Percentiles rank a stretch among this genome's conserved stretches.
Conservation (phyloP, 345 rosid species). For the Gossypium raimondii region DNA sequence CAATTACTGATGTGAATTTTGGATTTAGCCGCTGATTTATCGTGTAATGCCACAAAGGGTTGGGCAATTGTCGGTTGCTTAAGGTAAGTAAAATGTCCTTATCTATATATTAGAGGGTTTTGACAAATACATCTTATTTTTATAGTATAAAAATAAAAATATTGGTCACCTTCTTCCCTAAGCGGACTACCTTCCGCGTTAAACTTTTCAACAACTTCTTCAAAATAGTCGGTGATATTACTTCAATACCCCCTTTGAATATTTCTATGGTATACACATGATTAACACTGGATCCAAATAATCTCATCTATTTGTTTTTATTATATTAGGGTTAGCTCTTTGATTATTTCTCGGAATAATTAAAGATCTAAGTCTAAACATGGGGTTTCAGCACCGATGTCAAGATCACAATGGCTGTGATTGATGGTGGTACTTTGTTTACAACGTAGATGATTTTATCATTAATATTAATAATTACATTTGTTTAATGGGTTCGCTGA, state of each 20-base stretch:
- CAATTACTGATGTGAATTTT: background rate
- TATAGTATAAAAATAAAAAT: background rate
- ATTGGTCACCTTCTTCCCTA: slow-evolving; percentile 18
- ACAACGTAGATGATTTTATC: background rate
- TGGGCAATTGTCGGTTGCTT: slow-evolving; percentile 17
- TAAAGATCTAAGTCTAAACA: background rate
- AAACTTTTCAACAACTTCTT: slow-evolving; percentile 17
- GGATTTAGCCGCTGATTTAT: background rate
- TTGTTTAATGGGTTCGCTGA: slow-evolving; percentile 12
- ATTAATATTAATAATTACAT: background rate
- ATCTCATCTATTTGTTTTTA: background rate
- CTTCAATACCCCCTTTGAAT: slow-evolving; percentile 16
- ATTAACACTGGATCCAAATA: background rate
- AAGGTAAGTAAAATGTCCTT: slow-evolving; percentile 27
- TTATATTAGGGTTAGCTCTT: too few species aligned
- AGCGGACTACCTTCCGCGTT: slow-evolving; percentile 25
- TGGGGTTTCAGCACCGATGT: slow-evolving; percentile 4
- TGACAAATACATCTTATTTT: background rate
- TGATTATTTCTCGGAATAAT: too few species aligned
- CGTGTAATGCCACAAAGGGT: background rate
- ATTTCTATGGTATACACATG: background rate
- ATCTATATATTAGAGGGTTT: background rate
- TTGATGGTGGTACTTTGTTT: slow-evolving; percentile 4
- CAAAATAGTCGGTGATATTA: slow-evolving; percentile 14
- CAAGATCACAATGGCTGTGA: background rate